A percentile compares a stretch with the other conserved stretches of the same genome.
Evolutionary conservation across 2,329 filamentous ascomycete genomes (phyloP).

Genomic region (Trichoderma sp.): DNA sequence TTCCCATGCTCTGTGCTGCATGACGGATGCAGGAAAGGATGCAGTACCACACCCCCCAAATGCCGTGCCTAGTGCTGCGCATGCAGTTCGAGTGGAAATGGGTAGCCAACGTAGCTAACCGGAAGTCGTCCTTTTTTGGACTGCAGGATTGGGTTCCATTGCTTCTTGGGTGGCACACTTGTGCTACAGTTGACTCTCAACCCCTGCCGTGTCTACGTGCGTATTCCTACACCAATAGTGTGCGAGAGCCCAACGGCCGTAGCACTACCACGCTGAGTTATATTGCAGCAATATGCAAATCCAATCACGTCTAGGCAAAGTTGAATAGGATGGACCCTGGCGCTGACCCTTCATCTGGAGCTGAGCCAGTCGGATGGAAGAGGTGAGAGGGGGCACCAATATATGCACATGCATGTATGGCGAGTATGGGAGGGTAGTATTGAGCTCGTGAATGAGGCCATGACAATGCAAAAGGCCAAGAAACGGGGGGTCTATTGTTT

Average conservation of each 20-base stretch:
- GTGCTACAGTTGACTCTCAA: neutral
- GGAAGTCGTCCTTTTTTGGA: neutral
- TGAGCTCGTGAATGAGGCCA: neutral
- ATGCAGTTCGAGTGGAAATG: neutral
- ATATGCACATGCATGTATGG: neutral
- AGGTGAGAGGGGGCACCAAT: neutral
- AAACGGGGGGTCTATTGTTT: neutral
- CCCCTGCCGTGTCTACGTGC: neutral
- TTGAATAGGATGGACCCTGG: constrained; percentile 1
- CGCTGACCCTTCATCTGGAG: constrained; percentile 13
- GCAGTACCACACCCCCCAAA: neutral
- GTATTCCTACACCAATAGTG: neutral
- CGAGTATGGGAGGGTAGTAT: neutral
- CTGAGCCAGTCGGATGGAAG: constrained; percentile 5
- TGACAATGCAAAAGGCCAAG: neutral
- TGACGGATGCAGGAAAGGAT: constrained; percentile 6
- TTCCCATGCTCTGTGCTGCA: neutral
- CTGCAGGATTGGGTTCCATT: constrained; percentile 21
- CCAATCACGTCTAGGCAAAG: neutral
- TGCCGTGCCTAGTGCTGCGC: neutral
- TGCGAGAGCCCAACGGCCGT: neutral
- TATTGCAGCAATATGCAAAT: neutral
- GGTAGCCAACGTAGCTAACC: neutral
- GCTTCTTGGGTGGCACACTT: neutral
- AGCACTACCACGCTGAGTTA: neutral